Conservation (phyloP, 2,329 filamentous ascomycete species). For the Aspergillus novofumigatus region DNA sequence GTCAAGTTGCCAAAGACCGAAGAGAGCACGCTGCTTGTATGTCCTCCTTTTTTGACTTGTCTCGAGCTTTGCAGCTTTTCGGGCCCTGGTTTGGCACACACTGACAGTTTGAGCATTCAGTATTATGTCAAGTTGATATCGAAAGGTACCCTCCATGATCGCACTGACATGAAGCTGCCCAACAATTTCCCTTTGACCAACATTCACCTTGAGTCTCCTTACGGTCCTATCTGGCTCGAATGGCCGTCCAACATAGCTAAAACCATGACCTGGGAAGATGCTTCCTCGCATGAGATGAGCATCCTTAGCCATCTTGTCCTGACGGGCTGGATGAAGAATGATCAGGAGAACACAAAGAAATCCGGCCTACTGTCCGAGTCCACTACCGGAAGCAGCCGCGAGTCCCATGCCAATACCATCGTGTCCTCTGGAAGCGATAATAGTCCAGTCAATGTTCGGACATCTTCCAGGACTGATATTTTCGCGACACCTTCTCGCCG, state of each 20-base stretch:
- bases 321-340: slow-evolving; percentile 14
- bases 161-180: slow-evolving; percentile 6
- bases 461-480: slow-evolving; percentile 2
- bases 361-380: neutral
- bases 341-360: slow-evolving; percentile 5
- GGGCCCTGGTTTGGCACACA: neutral
- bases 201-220: slow-evolving; percentile 20
- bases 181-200: slow-evolving; percentile 18
- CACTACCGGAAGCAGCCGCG: neutral
- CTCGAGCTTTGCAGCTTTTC: neutral
- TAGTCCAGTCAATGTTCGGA: slow-evolving; percentile 2
- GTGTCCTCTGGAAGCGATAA: slow-evolving; percentile 1
- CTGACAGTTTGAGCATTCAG: slow-evolving; percentile 8
- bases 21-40: slow-evolving; percentile 25
- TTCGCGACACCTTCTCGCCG: slow-evolving; percentile 12
- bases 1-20: slow-evolving; percentile 20
- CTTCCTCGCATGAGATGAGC: slow-evolving; percentile 20
- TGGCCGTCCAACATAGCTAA: slow-evolving; percentile 18
- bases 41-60: slow-evolving; percentile 2
- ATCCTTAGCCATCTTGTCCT: slow-evolving; percentile 19
- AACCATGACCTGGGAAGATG: slow-evolving; percentile 16
- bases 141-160: slow-evolving; percentile 10
- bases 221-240: slow-evolving; percentile 27
- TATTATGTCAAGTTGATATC: slow-evolving; percentile 24
- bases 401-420: neutral